Evolutionary conservation across 371 early-diverging fungal species (phyloP).

Genomic region (Mucor saturninus): DNA sequence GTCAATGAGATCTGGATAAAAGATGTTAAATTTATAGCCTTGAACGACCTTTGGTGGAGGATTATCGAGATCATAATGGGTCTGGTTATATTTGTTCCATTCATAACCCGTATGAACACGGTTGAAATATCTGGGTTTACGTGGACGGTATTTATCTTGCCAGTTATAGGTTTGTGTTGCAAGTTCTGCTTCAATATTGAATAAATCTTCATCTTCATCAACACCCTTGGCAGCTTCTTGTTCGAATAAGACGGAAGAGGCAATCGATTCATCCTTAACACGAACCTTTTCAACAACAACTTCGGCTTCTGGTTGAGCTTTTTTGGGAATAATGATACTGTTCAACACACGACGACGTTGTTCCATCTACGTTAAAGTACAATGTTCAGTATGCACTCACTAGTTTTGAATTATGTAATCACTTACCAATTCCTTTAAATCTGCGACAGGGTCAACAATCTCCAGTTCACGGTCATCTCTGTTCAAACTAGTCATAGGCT

Average conservation of each 20-base stretch:
- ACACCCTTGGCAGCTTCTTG: slow-evolving; percentile 77
- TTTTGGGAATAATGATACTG: slow-evolving; percentile 62
- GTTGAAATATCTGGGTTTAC: slow-evolving; percentile 94
- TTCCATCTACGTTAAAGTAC: slow-evolving; percentile 44
- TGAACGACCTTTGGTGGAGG: slow-evolving; percentile 97
- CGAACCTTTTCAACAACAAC: slow-evolving; percentile 22
- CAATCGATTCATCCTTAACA: slow-evolving; percentile 41
- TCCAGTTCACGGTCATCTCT: slow-evolving; percentile 62
- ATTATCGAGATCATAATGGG: slow-evolving; percentile 95
- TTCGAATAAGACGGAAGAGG: slow-evolving; percentile 60
- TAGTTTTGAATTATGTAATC: background rate
- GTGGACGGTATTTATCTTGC: slow-evolving; percentile 93
- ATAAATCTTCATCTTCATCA: slow-evolving; percentile 82
- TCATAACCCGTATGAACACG: slow-evolving; percentile 95
- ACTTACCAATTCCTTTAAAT: slow-evolving; percentile 64
- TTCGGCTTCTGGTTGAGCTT: slow-evolving; percentile 30
- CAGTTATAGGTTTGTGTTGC: slow-evolving; percentile 73
- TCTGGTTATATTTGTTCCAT: slow-evolving; percentile 99
- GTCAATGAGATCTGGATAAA: slow-evolving; percentile 96
- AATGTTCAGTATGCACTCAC: background rate
- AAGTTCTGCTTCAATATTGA: slow-evolving; percentile 78
- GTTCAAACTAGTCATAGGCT: slow-evolving; percentile 50
- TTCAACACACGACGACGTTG: slow-evolving; percentile 61
- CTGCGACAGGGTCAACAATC: slow-evolving; percentile 67
- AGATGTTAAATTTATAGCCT: slow-evolving; percentile 96